Percentiles rank a stretch among this genome's conserved stretches.
Conservation (phyloP, 768 basidiomycete genomes). For the Rubroboletus satanas region DNA sequence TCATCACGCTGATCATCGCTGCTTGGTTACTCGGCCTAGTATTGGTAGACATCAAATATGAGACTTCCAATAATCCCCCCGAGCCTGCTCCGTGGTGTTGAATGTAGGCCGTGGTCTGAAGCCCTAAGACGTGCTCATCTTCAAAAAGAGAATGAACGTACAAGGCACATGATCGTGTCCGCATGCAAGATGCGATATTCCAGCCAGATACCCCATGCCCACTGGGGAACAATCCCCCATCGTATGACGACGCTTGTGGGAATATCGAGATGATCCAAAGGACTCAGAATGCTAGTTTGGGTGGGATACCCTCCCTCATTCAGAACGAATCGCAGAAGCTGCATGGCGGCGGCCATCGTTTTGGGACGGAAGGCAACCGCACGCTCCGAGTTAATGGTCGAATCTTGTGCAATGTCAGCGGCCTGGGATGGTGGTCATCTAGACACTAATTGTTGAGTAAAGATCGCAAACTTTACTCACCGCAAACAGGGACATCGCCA, state of each 20-base stretch:
- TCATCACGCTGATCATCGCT: slow-evolving; percentile 25
- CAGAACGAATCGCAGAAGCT: slow-evolving; percentile 42
- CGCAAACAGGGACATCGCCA: slow-evolving; percentile 36
- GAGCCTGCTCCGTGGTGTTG: slow-evolving; percentile 31
- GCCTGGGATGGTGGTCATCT: slow-evolving; percentile 14
- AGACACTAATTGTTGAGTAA: background rate
- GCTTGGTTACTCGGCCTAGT: background rate
- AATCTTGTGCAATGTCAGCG: slow-evolving; percentile 14
- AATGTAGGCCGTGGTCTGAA: slow-evolving; percentile 54
- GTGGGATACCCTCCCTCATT: slow-evolving; percentile 19
- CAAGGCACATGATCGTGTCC: slow-evolving; percentile 48
- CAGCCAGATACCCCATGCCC: slow-evolving; percentile 64
- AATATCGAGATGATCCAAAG: slow-evolving; percentile 32
- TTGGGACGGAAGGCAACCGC: slow-evolving; percentile 42
- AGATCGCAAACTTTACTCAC: slow-evolving; percentile 19
- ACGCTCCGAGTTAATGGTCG: background rate
- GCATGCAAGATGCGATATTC: slow-evolving; percentile 48
- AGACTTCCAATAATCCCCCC: background rate
- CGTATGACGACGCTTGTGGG: slow-evolving; percentile 51
- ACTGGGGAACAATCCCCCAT: slow-evolving; percentile 55
- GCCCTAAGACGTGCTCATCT: background rate
- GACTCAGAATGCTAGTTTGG: slow-evolving; percentile 7
- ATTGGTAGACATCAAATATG: background rate
- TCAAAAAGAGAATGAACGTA: slow-evolving; percentile 27
- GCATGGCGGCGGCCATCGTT: slow-evolving; percentile 41